Base-by-base conservation (phyloP, 345 rosid species). In the Raphanus raphanistrum region DNA sequence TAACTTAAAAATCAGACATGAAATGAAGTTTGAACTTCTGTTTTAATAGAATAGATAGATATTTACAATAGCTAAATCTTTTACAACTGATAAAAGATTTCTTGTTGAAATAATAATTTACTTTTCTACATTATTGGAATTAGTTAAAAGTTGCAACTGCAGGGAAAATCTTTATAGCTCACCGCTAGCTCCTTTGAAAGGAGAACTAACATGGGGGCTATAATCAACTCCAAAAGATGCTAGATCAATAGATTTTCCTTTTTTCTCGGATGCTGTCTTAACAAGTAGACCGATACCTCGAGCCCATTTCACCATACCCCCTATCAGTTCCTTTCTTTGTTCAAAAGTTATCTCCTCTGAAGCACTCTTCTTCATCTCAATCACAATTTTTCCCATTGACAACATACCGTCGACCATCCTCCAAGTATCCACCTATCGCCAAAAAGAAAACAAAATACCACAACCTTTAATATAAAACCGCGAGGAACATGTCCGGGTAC, bases 191-290 rank as follows among this genome's bases (percentile, higher is more conserved):
- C 69, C 54, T 13, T 45, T 21, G n/a, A 52, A 28, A 61, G 61
- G 13, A 17, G 68, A 28, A 61, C 41, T 8, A 38, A n/a, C 66
- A 4, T 17, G 1, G 8, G 4, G 3, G 55, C 43, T 63, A 71
- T 71, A 59, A 32, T 73, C 77, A n/a, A 73, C 27, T 66, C 78
- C 78, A 57, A 66, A 66, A 57, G 72, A 2, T 75, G 72, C 29
- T 9, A 75, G 28, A 66, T 66, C 78, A 75, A 75, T 50, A 66
- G 72, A 11, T 4, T 58, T 21, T 27, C 78, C 72, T 74, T 67
- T 57, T 9, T 17, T 57, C 25, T 74, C 72, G 10, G 78, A 38
- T 32, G 48, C 66, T 2, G 25, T 10, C 66, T 75, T 75, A 36
- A 66, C 78, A 3, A 66, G 68, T 6, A 66, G 5, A 66, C 78